Evolutionary conservation across 1,284 basidiomycete genomes (phyloP).

Genomic region (Erythrobasidium hasegawianum): DNA sequence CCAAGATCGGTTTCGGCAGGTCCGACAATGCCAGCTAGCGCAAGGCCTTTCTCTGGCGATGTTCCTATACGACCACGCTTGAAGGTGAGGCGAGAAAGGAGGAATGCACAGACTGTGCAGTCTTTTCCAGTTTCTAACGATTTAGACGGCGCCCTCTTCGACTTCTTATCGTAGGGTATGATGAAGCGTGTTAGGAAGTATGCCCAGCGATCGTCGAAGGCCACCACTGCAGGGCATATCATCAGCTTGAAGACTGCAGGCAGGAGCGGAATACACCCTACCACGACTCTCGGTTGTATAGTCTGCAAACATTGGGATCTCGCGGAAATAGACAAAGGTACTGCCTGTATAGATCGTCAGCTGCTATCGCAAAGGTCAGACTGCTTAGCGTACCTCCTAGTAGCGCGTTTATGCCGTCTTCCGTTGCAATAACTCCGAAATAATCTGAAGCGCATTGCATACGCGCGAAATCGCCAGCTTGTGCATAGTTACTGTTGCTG

Average conservation of each 20-base stretch:
- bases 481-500: slow-evolving; percentile 34
- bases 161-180: slow-evolving; percentile 29
- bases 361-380: too few relatives aligned
- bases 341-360: too few relatives aligned
- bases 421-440: slow-evolving; percentile 10
- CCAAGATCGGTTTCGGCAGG: neutral
- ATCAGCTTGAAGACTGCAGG: neutral
- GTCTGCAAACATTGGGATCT: slow-evolving; percentile 18
- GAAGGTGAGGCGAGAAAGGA: slow-evolving; percentile 18
- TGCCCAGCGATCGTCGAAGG: slow-evolving; percentile 27
- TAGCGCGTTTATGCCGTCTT: slow-evolving; percentile 25
- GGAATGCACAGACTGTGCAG: slow-evolving; percentile 31
- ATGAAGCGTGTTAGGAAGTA: slow-evolving; percentile 32
- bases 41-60: slow-evolving; percentile 16
- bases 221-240: slow-evolving; percentile 20
- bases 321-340: slow-evolving; percentile 15
- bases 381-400: slow-evolving; percentile 30
- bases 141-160: slow-evolving; percentile 19
- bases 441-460: slow-evolving; percentile 31
- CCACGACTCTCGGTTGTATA: slow-evolving; percentile 29
- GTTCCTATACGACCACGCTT: slow-evolving; percentile 16
- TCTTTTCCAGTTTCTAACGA: slow-evolving; percentile 16
- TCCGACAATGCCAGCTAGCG: slow-evolving; percentile 19
- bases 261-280: neutral
- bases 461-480: slow-evolving; percentile 32